These are phyloP conservation scores for Xylaria intraflava DNA, from an alignment of 495 filamentous ascomycete species.

Conservation along the genomic window DNA sequence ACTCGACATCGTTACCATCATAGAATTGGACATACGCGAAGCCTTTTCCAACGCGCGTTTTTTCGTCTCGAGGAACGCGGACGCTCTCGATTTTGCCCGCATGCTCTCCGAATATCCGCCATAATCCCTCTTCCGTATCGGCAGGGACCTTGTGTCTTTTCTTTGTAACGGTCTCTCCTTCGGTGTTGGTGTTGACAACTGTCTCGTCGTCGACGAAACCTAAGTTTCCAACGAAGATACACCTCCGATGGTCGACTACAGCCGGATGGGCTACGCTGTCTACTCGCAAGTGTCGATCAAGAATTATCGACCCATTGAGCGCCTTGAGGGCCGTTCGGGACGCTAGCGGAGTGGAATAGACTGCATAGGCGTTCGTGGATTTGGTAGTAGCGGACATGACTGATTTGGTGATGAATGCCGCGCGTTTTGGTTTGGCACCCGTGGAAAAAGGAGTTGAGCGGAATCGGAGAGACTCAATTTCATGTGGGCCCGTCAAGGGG, in stretches of 20 bases:
- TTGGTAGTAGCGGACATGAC: conserved; percentile 83
- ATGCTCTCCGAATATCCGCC: conserved; percentile 70
- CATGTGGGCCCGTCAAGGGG: conserved; percentile 48
- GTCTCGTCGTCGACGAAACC: conserved; percentile 88
- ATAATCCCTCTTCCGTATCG: conserved; percentile 92
- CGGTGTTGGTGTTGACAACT: conserved; percentile 52
- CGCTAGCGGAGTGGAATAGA: conserved; percentile 67
- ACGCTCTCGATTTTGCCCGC: conserved; percentile 87
- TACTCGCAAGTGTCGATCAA: conserved; percentile 84
- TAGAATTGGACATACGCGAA: conserved; percentile 97
- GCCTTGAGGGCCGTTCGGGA: conserved; percentile 67
- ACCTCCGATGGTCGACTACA: conserved; percentile 72
- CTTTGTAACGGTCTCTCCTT: conserved; percentile 52
- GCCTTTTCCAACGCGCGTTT: conserved; percentile 90
- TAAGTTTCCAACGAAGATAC: conserved; percentile 94
- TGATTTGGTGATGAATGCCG: conserved; percentile 74
- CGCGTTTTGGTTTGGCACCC: conserved; percentile 77
- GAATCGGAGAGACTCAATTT: conserved; percentile 85
- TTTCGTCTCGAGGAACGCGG: conserved; percentile 81
- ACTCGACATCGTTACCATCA: conserved; percentile 79
- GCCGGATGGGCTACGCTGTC: conserved; percentile 86
- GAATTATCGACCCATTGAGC: conserved; percentile 76
- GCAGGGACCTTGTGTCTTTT: conserved; percentile 62
- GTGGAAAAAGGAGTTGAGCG: conserved; percentile 79
- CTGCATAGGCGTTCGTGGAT: conserved; percentile 89